Base-by-base conservation (phyloP, 768 basidiomycete species). In the Kwoniella sp. region DNA sequence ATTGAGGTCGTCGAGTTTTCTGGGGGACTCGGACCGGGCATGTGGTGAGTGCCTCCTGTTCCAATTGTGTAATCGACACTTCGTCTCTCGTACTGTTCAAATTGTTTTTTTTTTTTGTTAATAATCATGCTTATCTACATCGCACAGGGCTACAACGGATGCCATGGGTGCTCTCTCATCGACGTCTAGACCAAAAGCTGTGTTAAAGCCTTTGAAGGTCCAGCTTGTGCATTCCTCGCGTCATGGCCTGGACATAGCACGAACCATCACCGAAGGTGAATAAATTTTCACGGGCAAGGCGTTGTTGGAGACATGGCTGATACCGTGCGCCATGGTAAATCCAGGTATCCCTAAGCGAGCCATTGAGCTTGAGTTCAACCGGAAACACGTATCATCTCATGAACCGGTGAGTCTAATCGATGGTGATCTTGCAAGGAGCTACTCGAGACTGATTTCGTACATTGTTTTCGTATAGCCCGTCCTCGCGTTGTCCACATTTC, bases 401-500 rank as follows among this genome's bases (percentile, higher is more conserved):
- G 24, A 36, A n/a, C 8, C 47, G 8, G 62, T 64, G 47, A 52
- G 62, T 37, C 4, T 19, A n/a, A 1, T 33, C 3, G 21, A 9
- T 47, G 12, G 13, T 24, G 55, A 46, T 24, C 27, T 36, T 17
- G 25, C 19, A 21, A 30, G 7, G 60, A 33, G 33, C 33, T 58
- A 33, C 48, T 63, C 24, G 37, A 59, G 9, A n/a, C 22, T 40
- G 17, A 29, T 24, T 1, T 29, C 67, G 10, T 19, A 9, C 3
- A 9, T 44, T 19, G 7, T 19, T 19, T 15, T 44, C 3, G 8
- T 44, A 48, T 30, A 68, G 21, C 71, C 71, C 2, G 85, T 80
- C 81, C 80, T 97, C 26, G 91, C 90, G 1, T 74, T 99, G 29
- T 91, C 90, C 19, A 89, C 93, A 0, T 98, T 96, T 81, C 83